Evolutionary conservation across 106 monocot species (phyloP).

Genomic region (Dioscorea dumetorum): DNA sequence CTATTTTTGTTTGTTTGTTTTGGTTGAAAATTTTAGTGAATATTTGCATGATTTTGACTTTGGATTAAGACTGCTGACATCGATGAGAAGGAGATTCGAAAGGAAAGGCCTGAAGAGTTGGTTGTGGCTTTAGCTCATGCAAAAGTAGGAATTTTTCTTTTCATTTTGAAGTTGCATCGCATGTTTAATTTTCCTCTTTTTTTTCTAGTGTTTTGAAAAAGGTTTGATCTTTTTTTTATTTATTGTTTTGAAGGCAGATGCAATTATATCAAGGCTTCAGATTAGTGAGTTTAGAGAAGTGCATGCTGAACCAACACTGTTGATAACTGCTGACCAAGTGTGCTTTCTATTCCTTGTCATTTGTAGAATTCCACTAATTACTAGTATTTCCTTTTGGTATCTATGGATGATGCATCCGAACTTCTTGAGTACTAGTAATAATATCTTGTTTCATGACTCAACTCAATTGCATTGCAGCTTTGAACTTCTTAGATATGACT

Average conservation of each 20-base stretch:
- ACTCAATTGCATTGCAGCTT: not conserved
- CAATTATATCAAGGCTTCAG: conserved; percentile 46
- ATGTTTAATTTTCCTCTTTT: not conserved
- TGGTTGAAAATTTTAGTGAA: not conserved
- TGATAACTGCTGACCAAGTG: conserved; percentile 88
- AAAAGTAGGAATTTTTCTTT: conserved; percentile 19
- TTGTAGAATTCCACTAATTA: not conserved
- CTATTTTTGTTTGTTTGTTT: not conserved
- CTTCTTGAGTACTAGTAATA: not conserved
- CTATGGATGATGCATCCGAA: too few relatives aligned
- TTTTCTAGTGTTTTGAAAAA: not conserved
- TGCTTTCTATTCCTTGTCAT: not conserved
- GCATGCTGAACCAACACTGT: conserved; percentile 42
- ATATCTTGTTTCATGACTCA: not conserved
- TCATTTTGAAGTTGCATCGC: not conserved
- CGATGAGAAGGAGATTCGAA: conserved; percentile 62
- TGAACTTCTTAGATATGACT: not conserved
- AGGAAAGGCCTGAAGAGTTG: conserved; percentile 55
- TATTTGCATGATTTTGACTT: not conserved
- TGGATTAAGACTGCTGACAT: conserved; percentile 52
- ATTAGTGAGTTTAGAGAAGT: conserved; percentile 15
- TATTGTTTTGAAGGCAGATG: conserved; percentile 51
- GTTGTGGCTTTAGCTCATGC: conserved; percentile 72
- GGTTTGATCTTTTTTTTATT: not conserved
- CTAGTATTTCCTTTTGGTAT: not conserved